Evolutionary conservation across 2,329 filamentous ascomycete genomes (phyloP), one percentile per base, ranked within the genome.

Genomic region (Aspergillus pseudoviridinutans): DNA sequence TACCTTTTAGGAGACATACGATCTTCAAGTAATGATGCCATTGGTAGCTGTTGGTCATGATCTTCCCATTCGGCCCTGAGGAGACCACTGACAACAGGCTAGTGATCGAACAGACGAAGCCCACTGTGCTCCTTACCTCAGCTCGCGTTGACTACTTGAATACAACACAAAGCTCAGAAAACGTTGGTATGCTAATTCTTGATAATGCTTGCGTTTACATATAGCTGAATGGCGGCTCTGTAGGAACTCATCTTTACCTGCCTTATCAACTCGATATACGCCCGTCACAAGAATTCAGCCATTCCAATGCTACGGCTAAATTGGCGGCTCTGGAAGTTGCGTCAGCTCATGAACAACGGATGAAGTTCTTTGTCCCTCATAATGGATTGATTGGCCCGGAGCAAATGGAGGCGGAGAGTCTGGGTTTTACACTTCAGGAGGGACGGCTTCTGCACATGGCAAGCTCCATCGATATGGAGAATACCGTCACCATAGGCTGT

Each of bases 1-100:
- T 88, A 84, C 58, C 80, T 96, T 47, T 86, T 95, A 69, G 87
- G 93, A 68, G 92, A 97, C 64, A 81, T 90, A 9, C 80, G 84
- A 17, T 79, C 85, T 63, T 88, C 87, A 4, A 86, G 85, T n/a
- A 71, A 84, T n/a, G 86, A 90, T 38, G 77, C 87, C 12, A 77
- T 89, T n/a, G 85, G 90, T 59, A 85, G 82, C 4, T 64, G 79
- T 80, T 59, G 50, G 72, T 64, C 10, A 7, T 14, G 14, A 9
- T 27, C 9, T 35, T 42, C 25, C 17, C 53, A 63, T 58, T 59
- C 63, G 49, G 57, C 60, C 57, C 62, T 57, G 46, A 61, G 62
- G 59, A 51, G 60, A 46, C 67, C 69, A 59, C 54, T 67, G 27
- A 64, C 29, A 49, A 46, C 5, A 44, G 24, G 24, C 6, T 58